A percentile compares a stretch with the other conserved stretches of the same genome.
Conservation (phyloP, 176 grass and related monocot genomes). For the Bonia amplexicaulis region DNA sequence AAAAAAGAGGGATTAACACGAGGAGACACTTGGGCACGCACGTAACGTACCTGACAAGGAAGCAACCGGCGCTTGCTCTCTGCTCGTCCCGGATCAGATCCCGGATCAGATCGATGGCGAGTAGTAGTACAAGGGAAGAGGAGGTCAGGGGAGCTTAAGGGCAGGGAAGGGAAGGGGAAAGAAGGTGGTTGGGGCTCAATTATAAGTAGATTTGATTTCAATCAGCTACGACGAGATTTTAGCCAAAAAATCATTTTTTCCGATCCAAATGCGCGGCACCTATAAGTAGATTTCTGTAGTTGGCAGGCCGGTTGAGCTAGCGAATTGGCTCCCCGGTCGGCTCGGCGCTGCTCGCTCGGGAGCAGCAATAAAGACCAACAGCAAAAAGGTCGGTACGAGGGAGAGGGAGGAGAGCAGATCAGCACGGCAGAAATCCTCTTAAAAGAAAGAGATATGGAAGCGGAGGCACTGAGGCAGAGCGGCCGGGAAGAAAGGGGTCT, state of each 20-base stretch:
- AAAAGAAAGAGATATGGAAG: not conserved
- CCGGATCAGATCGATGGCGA: constrained; percentile 7
- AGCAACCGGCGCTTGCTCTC: not conserved
- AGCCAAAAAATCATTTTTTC: too few relatives aligned
- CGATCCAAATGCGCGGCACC: too few relatives aligned
- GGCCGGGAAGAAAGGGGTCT: not conserved
- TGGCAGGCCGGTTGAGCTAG: not conserved
- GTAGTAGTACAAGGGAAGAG: too few relatives aligned
- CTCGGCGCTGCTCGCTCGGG: not conserved
- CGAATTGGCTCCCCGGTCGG: not conserved
- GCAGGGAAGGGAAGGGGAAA: not conserved
- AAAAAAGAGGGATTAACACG: not conserved
- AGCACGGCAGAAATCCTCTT: not conserved
- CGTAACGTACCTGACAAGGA: not conserved
- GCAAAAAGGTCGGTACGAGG: not conserved
- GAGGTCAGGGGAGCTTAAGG: not conserved
- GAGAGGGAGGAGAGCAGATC: not conserved
- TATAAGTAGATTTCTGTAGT: not conserved
- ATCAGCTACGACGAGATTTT: too few relatives aligned
- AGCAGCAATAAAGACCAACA: constrained; percentile 10
- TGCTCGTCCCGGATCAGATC: not conserved
- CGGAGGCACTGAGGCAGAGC: not conserved
- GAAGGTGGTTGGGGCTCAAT: constrained; percentile 12
- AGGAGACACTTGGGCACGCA: not conserved
- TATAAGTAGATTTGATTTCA: constrained; percentile 9